Evolutionary conservation across 352 stramenopile species (phyloP).

Genomic region (Phytophthora hybrid): DNA sequence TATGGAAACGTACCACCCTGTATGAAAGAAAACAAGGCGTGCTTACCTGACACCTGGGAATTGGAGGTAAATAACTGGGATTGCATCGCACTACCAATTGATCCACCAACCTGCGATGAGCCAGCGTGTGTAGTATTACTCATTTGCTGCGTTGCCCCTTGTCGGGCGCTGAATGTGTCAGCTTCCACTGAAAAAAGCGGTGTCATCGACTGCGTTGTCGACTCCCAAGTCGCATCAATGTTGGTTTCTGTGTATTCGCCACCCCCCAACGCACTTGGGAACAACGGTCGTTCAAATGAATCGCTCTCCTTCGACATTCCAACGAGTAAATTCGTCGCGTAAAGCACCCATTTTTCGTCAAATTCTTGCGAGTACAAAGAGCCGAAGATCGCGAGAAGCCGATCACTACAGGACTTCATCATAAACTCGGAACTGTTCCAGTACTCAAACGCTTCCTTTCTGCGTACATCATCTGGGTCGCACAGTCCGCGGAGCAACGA

Average conservation of each 20-base stretch:
- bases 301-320: conserved; percentile 39
- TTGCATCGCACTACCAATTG: conserved; percentile 36
- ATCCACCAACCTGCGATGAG: conserved; percentile 20
- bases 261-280: conserved; percentile 56
- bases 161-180: conserved; percentile 48
- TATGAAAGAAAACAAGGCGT: neutral
- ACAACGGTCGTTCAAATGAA: conserved; percentile 50
- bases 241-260: conserved; percentile 55
- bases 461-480: conserved; percentile 54
- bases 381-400: conserved; percentile 66
- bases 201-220: conserved; percentile 71
- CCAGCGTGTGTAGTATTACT: conserved; percentile 3
- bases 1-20: neutral
- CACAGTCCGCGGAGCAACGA: conserved; percentile 63
- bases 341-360: conserved; percentile 74
- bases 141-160: conserved; percentile 10
- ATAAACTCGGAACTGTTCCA: conserved; percentile 52
- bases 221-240: conserved; percentile 79
- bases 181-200: conserved; percentile 83
- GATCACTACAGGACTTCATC: conserved; percentile 41
- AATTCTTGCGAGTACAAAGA: conserved; percentile 52
- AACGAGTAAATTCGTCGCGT: conserved; percentile 70
- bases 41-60: conserved; percentile 28
- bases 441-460: conserved; percentile 53
- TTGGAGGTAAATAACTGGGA: conserved; percentile 56